Evolutionary conservation across 495 filamentous ascomycete genomes (phyloP).

Genomic region (Penicillium malachiteum): DNA sequence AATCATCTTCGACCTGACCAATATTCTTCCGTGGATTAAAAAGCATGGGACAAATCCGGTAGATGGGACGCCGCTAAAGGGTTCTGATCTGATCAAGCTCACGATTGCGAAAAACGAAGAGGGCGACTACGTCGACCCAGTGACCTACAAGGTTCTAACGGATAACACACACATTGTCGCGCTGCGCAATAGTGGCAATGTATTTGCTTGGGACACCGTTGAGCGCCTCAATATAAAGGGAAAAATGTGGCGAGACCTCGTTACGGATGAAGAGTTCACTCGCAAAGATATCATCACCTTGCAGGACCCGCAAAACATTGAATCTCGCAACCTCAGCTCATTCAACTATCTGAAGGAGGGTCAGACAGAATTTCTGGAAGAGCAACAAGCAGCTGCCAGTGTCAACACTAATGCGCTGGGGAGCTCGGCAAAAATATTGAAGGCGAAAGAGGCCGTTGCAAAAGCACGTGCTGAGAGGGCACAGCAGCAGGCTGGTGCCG

Average conservation of each 20-base stretch:
- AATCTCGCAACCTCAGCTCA: conserved; percentile 74
- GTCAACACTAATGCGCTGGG: conserved; percentile 78
- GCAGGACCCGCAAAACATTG: conserved; percentile 93
- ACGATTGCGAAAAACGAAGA: conserved; percentile 91
- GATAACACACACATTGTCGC: conserved; percentile 98
- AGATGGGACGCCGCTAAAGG: conserved; percentile 72
- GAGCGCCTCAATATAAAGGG: conserved; percentile 95
- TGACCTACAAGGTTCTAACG: conserved; percentile 95
- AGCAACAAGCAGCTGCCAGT: conserved; percentile 55
- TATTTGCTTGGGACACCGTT: conserved; percentile 93
- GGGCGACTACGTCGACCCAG: conserved; percentile 90
- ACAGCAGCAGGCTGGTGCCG: conserved; percentile 31
- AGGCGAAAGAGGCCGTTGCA: conserved; percentile 87
- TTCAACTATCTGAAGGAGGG: conserved; percentile 93
- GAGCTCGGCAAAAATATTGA: conserved; percentile 81
- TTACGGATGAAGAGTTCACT: conserved; percentile 83
- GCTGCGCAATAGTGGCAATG: conserved; percentile 83
- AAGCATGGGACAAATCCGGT: conserved; percentile 91
- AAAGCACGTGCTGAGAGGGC: conserved; percentile 67
- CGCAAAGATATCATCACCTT: conserved; percentile 94
- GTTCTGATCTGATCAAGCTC: conserved; percentile 84
- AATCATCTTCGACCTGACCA: conserved; percentile 82
- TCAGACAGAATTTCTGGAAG: conserved; percentile 62
- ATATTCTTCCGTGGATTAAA: conserved; percentile 87
- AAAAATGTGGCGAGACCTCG: conserved; percentile 92